Conservation (phyloP, 2,329 filamentous ascomycete species). For the Pseudogymnoascus sp. region DNA sequence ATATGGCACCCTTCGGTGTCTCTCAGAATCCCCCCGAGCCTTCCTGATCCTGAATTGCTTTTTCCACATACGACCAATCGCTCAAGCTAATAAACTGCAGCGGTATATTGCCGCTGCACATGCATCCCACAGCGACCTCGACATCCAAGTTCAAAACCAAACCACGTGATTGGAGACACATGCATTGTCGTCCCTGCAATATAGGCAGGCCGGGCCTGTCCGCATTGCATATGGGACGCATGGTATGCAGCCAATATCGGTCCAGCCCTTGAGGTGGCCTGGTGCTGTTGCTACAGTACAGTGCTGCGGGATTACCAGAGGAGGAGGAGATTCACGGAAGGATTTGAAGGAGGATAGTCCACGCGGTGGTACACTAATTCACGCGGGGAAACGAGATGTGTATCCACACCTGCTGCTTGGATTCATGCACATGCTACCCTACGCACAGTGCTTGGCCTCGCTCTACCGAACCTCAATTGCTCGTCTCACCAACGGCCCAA, state of each 20-base stretch:
- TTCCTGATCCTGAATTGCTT: background rate
- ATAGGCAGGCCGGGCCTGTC: background rate
- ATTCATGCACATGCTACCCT: conserved; percentile 6
- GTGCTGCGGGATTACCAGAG: background rate
- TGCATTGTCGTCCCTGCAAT: background rate
- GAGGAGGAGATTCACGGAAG: background rate
- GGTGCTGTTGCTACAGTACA: background rate
- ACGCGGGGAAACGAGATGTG: conserved; percentile 5
- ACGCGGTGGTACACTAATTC: background rate
- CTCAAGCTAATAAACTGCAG: background rate
- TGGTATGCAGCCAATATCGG: conserved; percentile 5
- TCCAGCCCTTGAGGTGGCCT: background rate
- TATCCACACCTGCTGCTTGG: background rate
- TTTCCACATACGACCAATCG: background rate
- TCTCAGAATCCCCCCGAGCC: background rate
- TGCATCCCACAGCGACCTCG: background rate
- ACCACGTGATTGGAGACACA: conserved; percentile 8
- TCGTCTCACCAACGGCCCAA: background rate
- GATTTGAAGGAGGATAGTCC: background rate
- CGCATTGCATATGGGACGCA: conserved; percentile 4
- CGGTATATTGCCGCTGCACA: background rate
- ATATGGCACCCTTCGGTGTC: background rate
- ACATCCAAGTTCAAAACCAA: background rate
- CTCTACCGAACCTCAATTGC: background rate
- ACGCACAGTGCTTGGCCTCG: conserved; percentile 2